A percentile compares a stretch with the other conserved stretches of the same genome.
These are phyloP conservation scores for Clonostachys solani DNA, from an alignment of 2,329 filamentous ascomycete genomes.

Conservation along the genomic window DNA sequence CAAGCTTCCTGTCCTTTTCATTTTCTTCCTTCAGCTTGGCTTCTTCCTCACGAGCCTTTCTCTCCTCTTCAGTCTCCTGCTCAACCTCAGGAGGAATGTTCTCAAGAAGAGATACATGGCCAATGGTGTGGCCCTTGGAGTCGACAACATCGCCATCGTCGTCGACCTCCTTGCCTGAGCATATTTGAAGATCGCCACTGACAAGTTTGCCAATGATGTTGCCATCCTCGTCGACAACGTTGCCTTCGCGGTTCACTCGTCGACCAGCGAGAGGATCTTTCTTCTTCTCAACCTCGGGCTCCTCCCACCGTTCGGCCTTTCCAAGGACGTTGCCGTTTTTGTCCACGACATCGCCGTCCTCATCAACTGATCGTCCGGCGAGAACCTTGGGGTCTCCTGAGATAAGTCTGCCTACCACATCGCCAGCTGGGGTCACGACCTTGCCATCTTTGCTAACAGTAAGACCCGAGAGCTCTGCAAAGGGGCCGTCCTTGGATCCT, in stretches of 20 bases:
- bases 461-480: slow-evolving; percentile 61
- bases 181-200: slow-evolving; percentile 60
- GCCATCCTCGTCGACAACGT: slow-evolving; percentile 54
- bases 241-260: slow-evolving; percentile 54
- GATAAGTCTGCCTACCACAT: slow-evolving; percentile 67
- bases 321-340: slow-evolving; percentile 61
- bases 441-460: slow-evolving; percentile 67
- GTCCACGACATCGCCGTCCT: slow-evolving; percentile 79
- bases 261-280: slow-evolving; percentile 48
- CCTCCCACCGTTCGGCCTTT: slow-evolving; percentile 56
- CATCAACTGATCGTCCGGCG: slow-evolving; percentile 70
- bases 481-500: slow-evolving; percentile 61
- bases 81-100: slow-evolving; percentile 48
- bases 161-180: slow-evolving; percentile 66
- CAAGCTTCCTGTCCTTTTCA: slow-evolving; percentile 71
- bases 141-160: slow-evolving; percentile 69
- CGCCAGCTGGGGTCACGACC: slow-evolving; percentile 60
- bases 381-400: slow-evolving; percentile 70
- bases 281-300: slow-evolving; percentile 46
- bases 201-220: slow-evolving; percentile 64
- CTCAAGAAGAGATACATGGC: slow-evolving; percentile 63
- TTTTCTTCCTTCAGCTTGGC: slow-evolving; percentile 59
- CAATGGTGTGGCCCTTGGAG: slow-evolving; percentile 60
- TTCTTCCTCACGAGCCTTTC: slow-evolving; percentile 59
- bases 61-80: slow-evolving; percentile 51